Percentiles rank a stretch among this genome's conserved stretches.
These are phyloP conservation scores for Malus hybrid DNA, from an alignment of 331 rosid genomes.

Conservation along the genomic window DNA sequence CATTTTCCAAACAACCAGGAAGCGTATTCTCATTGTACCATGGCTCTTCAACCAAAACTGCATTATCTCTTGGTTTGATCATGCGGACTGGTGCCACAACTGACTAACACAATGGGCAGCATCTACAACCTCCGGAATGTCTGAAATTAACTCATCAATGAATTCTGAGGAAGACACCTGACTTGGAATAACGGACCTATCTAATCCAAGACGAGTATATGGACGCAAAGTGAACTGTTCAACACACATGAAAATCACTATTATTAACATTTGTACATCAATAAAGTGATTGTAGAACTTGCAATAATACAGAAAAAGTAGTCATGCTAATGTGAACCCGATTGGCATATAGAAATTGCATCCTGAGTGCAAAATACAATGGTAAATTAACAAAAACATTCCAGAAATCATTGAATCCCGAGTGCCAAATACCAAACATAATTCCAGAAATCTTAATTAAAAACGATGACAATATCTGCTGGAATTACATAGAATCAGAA, in stretches of 20 bases:
- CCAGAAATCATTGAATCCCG: no score
- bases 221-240: slow-evolving; percentile 87
- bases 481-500: no score
- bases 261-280: not conserved
- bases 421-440: no score
- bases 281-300: not conserved
- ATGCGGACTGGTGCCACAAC: slow-evolving; percentile 43
- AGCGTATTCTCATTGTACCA: slow-evolving; percentile 48
- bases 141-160: slow-evolving; percentile 55
- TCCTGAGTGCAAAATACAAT: no score
- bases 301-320: not conserved
- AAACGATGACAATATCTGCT: no score
- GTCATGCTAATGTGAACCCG: not conserved
- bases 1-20: slow-evolving; percentile 72
- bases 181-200: slow-evolving; percentile 66
- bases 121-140: slow-evolving; percentile 74
- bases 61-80: slow-evolving; percentile 28
- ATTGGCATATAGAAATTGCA: no score
- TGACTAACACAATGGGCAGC: slow-evolving; percentile 59
- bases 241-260: slow-evolving; percentile 8
- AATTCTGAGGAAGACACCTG: slow-evolving; percentile 34
- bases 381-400: no score
- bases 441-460: no score
- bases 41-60: slow-evolving; percentile 63
- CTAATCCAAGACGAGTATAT: slow-evolving; percentile 63